Base-by-base conservation (phyloP, 1,284 basidiomycete genomes). In the Clitocybe nebularis region DNA sequence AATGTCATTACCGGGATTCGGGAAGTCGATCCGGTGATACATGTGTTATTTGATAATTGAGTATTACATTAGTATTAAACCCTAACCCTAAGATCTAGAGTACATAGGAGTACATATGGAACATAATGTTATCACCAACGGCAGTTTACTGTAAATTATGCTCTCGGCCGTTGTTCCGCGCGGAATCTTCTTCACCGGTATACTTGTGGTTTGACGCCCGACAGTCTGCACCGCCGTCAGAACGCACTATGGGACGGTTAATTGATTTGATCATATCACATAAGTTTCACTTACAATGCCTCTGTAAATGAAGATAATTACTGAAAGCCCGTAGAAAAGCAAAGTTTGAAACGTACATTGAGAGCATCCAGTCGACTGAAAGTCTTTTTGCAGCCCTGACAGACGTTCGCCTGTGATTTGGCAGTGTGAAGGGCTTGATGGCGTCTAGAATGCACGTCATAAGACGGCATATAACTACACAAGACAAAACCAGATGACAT, bases 361-460 rank as follows among this genome's bases (percentile, higher is more conserved):
- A 97, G 74, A 13, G 93, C 93, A 68, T 97, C 93, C 55, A 93
- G 69, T 43, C 93, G 74, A 56, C 93, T 94, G 68, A 97, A 96
- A 13, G 89, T 89, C 73, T 95, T 95, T 55, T 89, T 87, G 66
- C 93, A 97, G 2, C 90, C 89, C 53, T 86, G 84, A 57, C 93
- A 97, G 40, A 89, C 75, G 63, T 96, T 94, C 22, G 84, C 79
- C 56, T 89, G 79, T 1, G 83, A 80, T 62, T 92, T 82, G 26
- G 88, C 81, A 35, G 86, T 82, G 60, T 97, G 93, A 14, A 95
- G 71, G 6, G 87, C 84, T 67, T 92, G 89, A 61, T 93, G 92
- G 29, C 88, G 81, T 59, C 85, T 88, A 48, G 51, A 41, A 42
- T 48, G 30, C 46, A 37, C 25, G 45, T 11, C 30, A 16, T 16